Evolutionary conservation across 2,329 filamentous ascomycete genomes (phyloP), one percentile per base, ranked within the genome.

Genomic region (Pseudogymnoascus sp.): DNA sequence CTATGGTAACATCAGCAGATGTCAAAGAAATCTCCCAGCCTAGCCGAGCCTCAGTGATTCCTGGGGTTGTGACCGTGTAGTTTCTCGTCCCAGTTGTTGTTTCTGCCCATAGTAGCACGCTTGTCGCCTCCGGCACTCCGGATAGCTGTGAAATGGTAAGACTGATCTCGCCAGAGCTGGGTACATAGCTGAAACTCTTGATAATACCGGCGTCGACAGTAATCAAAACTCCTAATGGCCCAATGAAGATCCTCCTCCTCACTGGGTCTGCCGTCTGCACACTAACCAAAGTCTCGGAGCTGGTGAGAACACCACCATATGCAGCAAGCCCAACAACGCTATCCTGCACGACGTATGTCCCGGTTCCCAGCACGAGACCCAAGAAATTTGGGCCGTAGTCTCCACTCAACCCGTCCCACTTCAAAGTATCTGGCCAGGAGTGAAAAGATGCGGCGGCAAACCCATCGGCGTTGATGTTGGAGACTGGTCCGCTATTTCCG

Each of bases 361-460:
- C 77, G 3, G 79, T 77, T 0, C 77, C 80, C 0, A 84, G 71
- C 0, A 76, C 75, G 47, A 81, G 70, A 0, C 81, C 83, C 0
- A 84, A 61, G 62, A 85, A 82, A 1, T 77, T 79, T 0, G 76
- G 78, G 0, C 83, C 83, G 61, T 85, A 85, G 67, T 86, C 83
- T 1, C 82, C 81, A 7, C 76, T 80, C 63, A 81, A 82, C 0
- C 75, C 77, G 65, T 86, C 83, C 79, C 83, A 85, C 20, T 73
- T 74, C 30, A 85, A 71, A 0, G 79, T 79, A 36, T 84, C 78
- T 0, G 83, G 81, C 67, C 74, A 84, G 0, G 80, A 81, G 68
- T 86, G 82, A 67, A 86, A 85, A 0, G 80, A 79, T 1, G 79
- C 79, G 8, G 79, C 75, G 0, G 78, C 78, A 62, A 81, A 85